Base-by-base conservation (phyloP, 2,329 filamentous ascomycete genomes). In the Penicillium sp. region DNA sequence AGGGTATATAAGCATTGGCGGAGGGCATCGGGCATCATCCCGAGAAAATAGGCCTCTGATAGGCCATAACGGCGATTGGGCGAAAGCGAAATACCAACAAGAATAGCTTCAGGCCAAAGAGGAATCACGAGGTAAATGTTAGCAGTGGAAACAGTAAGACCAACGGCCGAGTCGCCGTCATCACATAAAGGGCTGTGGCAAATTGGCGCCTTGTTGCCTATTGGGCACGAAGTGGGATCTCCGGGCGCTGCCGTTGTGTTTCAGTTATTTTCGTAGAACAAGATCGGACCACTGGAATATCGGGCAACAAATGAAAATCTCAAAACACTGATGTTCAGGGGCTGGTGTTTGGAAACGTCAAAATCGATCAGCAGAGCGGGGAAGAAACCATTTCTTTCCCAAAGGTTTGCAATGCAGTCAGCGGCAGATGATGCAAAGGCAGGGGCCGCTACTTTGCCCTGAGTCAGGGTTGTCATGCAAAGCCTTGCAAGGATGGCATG, bases 11-110 rank as follows among this genome's bases (percentile, higher is more conserved):
- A 57, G 29, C 50, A 45, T 51, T 46, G 49, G 49, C 50, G 43
- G 52, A 60, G 30, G 18, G 16, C 29, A 51, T 61, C 58, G 59
- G 59, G 58, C 59, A 61, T 40, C 58, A 60, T 47, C 46, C 50
- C 46, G 50, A 41, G 42, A 42, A 31, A 39, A 46, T n/a, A 6
- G 39, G 29, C 34, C 43, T 50, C 49, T 60, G 52, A 61, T 61
- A 61, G 58, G 59, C 54, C 49, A 48, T 50, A 25, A 44, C 19
- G 34, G 37, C 50, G 49, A 59, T 59, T 58, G 56, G 59, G 58
- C 58, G 22, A 54, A 45, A 49, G 46, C 42, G 18, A 48, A 50
- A 46, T 22, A 54, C 46, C 8, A 22, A 44, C 40, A 41, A 18
- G 34, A 57, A 60, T 60, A 57, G 54, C 39, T 55, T 60, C 51